Conservation (phyloP, 305 asterid species). For the Fraxinus xanthoxyloides region DNA sequence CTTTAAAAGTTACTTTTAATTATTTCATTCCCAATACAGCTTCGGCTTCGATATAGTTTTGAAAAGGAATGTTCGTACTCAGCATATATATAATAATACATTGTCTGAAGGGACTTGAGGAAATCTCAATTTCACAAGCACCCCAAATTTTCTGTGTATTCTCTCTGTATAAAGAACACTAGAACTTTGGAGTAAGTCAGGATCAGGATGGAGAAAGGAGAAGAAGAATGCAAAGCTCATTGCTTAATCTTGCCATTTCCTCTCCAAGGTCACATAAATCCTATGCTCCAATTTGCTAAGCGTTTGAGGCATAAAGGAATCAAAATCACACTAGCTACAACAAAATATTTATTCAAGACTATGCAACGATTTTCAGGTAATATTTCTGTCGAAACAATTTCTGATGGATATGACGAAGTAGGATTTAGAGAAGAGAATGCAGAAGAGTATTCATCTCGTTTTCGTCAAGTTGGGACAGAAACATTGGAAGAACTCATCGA, state of each 20-base stretch:
- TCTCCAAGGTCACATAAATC: conserved; percentile 35
- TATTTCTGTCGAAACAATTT: conserved; percentile 1
- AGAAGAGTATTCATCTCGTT: background rate
- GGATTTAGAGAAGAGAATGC: background rate
- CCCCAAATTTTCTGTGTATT: background rate
- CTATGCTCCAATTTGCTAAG: conserved; percentile 36
- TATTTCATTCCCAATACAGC: background rate
- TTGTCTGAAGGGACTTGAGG: background rate
- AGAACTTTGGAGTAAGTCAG: background rate
- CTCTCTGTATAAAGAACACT: background rate
- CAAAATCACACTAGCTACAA: conserved; percentile 20
- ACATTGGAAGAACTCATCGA: conserved; percentile 13
- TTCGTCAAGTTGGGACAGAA: conserved; percentile 19
- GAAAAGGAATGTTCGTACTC: background rate
- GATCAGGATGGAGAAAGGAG: background rate
- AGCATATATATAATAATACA: background rate
- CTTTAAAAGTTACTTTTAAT: background rate
- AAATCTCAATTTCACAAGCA: background rate
- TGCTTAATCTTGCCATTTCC: conserved; percentile 29
- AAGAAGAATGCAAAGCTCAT: conserved; percentile 9
- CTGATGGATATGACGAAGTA: background rate
- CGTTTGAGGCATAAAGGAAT: conserved; percentile 27
- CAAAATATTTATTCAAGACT: conserved; percentile 8
- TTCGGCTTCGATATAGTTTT: background rate
- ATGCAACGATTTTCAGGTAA: background rate